These are phyloP conservation scores for Fusarium irregulare DNA, from an alignment of 2,329 filamentous ascomycete species.

Conservation along the genomic window DNA sequence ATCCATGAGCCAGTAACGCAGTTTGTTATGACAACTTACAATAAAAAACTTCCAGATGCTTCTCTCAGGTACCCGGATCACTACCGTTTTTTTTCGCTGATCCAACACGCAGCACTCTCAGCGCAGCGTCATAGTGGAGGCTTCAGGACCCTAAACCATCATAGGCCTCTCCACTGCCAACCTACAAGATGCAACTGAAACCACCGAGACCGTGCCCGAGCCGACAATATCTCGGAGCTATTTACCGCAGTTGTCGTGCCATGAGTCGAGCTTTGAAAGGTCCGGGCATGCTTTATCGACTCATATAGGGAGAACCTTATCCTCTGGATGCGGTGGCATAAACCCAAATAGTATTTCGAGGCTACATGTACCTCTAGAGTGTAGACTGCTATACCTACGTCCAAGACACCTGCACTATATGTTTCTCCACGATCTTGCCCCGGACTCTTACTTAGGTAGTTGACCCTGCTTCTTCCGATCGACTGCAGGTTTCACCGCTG, in stretches of 20 bases:
- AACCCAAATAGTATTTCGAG: not conserved
- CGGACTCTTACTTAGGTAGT: not conserved
- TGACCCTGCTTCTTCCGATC: constrained; percentile 43
- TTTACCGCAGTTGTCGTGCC: constrained; percentile 23
- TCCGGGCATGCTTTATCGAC: not conserved
- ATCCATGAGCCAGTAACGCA: constrained; percentile 9
- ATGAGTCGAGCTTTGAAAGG: constrained; percentile 7
- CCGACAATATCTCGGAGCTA: constrained; percentile 30
- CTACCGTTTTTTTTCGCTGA: constrained; percentile 13
- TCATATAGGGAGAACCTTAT: not conserved
- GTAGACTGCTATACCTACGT: not conserved
- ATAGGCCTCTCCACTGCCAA: constrained; percentile 16
- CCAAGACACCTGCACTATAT: not conserved
- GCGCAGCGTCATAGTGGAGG: constrained; percentile 39
- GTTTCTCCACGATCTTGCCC: constrained; percentile 18
- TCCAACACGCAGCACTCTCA: constrained; percentile 6
- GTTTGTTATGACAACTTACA: not conserved
- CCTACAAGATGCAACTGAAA: constrained; percentile 26
- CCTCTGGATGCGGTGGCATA: not conserved
- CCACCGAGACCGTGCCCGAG: constrained; percentile 37
- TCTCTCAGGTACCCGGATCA: constrained; percentile 29
- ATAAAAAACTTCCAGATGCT: constrained; percentile 20
- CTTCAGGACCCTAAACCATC: constrained; percentile 17
- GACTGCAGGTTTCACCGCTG: constrained; percentile 39
- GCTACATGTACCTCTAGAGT: not conserved